These are phyloP conservation scores for Neohortaea acidophila DNA, from an alignment of 495 filamentous ascomycete species.

Conservation along the genomic window DNA sequence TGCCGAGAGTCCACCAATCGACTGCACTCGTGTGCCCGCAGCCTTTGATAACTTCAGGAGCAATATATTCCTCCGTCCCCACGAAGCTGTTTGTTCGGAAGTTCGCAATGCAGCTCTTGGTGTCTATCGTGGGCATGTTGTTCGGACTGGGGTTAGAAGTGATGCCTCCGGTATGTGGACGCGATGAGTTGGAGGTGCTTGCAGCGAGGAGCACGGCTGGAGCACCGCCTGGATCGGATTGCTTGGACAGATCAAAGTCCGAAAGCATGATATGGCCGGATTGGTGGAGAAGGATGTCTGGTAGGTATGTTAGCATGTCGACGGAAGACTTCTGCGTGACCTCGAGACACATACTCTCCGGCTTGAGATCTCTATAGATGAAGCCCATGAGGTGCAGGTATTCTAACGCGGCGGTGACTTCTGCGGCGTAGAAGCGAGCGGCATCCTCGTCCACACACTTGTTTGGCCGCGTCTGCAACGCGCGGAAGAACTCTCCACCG, in stretches of 20 bases:
- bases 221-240: slow-evolving; percentile 88
- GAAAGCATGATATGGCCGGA: slow-evolving; percentile 99
- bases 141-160: slow-evolving; percentile 50
- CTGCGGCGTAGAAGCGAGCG: slow-evolving; percentile 90
- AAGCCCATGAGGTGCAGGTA: slow-evolving; percentile 99
- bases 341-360: slow-evolving; percentile 59
- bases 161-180: slow-evolving; percentile 85
- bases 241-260: slow-evolving; percentile 95
- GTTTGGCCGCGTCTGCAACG: slow-evolving; percentile 86
- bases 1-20: slow-evolving; percentile 98
- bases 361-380: slow-evolving; percentile 95
- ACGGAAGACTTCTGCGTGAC: background rate
- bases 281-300: slow-evolving; percentile 94
- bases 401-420: slow-evolving; percentile 94
- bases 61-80: slow-evolving; percentile 96
- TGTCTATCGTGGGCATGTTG: slow-evolving; percentile 86
- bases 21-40: slow-evolving; percentile 96
- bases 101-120: slow-evolving; percentile 94
- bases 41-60: slow-evolving; percentile 95
- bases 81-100: slow-evolving; percentile 98
- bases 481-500: slow-evolving; percentile 94
- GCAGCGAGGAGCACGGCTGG: slow-evolving; percentile 77
- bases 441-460: slow-evolving; percentile 96
- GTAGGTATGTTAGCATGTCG: slow-evolving; percentile 4
- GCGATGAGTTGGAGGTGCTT: slow-evolving; percentile 60